Conservation (phyloP, 352 stramenopile species). For the Phytophthora multivora region DNA sequence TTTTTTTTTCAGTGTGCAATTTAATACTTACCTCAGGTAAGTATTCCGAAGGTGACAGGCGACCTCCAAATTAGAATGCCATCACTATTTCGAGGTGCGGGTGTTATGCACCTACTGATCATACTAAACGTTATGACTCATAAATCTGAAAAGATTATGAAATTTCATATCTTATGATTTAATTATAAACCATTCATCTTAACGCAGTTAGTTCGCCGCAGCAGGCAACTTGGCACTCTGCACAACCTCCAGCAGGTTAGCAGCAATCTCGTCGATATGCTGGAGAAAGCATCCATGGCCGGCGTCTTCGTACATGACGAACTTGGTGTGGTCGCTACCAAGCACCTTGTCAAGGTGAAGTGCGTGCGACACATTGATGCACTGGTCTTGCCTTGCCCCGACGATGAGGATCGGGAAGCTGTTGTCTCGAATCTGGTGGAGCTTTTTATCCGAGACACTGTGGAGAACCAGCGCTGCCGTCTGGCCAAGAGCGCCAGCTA, state of each 20-base stretch:
- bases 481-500: conserved; percentile 34
- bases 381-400: conserved; percentile 36
- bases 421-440: conserved; percentile 43
- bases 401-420: conserved; percentile 54
- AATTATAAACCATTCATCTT: too few species aligned
- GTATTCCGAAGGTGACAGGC: too few species aligned
- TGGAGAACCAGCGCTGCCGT: conserved; percentile 34
- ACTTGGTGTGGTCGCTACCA: conserved; percentile 41
- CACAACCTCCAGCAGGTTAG: conserved; percentile 31
- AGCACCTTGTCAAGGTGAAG: conserved; percentile 42
- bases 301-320: conserved; percentile 45
- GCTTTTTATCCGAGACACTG: conserved; percentile 41
- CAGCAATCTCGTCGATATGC: conserved; percentile 45
- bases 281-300: conserved; percentile 53
- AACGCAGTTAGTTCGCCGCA: conserved; percentile 7
- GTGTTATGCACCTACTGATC: too few species aligned
- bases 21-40: neutral
- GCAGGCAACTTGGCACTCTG: neutral
- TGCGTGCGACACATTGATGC: conserved; percentile 41
- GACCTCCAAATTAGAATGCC: too few species aligned
- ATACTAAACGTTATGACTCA: too few species aligned
- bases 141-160: too few species aligned
- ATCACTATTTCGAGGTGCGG: too few species aligned
- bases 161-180: too few species aligned
- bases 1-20: too few species aligned